These are phyloP conservation scores for Kodamaea fungicola DNA, from an alignment of 1,139 yeast species.

Conservation along the genomic window DNA sequence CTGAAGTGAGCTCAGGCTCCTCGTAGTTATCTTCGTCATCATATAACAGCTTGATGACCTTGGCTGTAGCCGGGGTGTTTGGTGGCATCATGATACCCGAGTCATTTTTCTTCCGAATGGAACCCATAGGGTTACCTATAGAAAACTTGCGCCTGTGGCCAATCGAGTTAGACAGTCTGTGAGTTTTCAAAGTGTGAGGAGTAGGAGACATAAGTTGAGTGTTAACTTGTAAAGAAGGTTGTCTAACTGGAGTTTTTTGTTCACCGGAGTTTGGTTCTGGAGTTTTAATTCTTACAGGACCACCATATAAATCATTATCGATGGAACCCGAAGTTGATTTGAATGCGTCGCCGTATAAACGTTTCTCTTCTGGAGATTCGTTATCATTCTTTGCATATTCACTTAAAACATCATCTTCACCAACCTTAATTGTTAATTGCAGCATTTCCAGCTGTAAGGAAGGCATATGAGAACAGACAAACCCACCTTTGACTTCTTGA, in stretches of 20 bases:
- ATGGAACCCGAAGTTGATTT: constrained; percentile 34
- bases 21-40: constrained; percentile 39
- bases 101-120: constrained; percentile 46
- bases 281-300: constrained; percentile 19
- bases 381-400: constrained; percentile 15
- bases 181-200: constrained; percentile 21
- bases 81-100: constrained; percentile 46
- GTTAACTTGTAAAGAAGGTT: constrained; percentile 36
- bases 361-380: constrained; percentile 33
- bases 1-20: constrained; percentile 22
- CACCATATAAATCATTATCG: constrained; percentile 15
- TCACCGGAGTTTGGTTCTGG: constrained; percentile 23
- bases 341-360: constrained; percentile 44
- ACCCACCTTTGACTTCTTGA: constrained; percentile 93
- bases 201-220: constrained; percentile 26
- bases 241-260: constrained; percentile 32
- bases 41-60: constrained; percentile 33
- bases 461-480: constrained; percentile 74
- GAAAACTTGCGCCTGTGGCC: constrained; percentile 63
- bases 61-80: constrained; percentile 50
- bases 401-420: constrained; percentile 9
- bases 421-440: constrained; percentile 7
- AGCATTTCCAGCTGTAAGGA: constrained; percentile 25
- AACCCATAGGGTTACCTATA: constrained; percentile 51
- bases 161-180: constrained; percentile 29